Evolutionary conservation across 805 yeast species (phyloP).

Genomic region (Nakazawaea holstii): DNA sequence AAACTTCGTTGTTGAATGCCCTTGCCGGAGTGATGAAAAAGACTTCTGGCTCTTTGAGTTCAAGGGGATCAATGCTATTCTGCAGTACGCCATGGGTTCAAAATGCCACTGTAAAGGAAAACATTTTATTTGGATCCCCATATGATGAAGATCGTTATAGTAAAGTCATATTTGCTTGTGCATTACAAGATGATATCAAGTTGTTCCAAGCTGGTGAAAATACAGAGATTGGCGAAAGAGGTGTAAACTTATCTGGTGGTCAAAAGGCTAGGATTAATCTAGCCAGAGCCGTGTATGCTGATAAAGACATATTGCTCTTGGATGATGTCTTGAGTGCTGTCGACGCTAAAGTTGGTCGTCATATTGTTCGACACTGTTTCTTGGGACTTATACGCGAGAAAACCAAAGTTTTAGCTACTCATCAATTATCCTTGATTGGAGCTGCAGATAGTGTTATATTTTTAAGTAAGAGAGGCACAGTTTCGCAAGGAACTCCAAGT

Average conservation of each 20-base stretch:
- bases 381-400: constrained; percentile 47
- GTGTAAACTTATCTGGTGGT: constrained; percentile 81
- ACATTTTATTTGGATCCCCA: constrained; percentile 63
- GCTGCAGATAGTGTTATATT: constrained; percentile 66
- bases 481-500: constrained; percentile 55
- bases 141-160: constrained; percentile 45
- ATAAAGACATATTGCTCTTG: constrained; percentile 59
- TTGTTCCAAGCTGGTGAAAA: constrained; percentile 68
- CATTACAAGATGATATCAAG: constrained; percentile 59
- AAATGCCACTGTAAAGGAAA: constrained; percentile 71
- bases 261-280: constrained; percentile 78
- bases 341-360: constrained; percentile 79
- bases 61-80: constrained; percentile 48
- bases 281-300: constrained; percentile 74
- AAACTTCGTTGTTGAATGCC: constrained; percentile 66
- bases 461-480: constrained; percentile 54
- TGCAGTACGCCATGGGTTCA: constrained; percentile 72
- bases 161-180: constrained; percentile 56
- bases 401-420: constrained; percentile 77
- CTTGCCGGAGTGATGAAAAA: constrained; percentile 64
- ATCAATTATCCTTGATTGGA: constrained; percentile 65
- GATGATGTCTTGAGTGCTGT: constrained; percentile 85
- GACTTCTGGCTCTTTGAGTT: constrained; percentile 41
- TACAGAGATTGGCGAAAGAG: constrained; percentile 83
- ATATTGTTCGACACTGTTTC: constrained; percentile 66